Base-by-base conservation (phyloP, 2,329 filamentous ascomycete genomes). In the Tolypocladium cylindrosporum region DNA sequence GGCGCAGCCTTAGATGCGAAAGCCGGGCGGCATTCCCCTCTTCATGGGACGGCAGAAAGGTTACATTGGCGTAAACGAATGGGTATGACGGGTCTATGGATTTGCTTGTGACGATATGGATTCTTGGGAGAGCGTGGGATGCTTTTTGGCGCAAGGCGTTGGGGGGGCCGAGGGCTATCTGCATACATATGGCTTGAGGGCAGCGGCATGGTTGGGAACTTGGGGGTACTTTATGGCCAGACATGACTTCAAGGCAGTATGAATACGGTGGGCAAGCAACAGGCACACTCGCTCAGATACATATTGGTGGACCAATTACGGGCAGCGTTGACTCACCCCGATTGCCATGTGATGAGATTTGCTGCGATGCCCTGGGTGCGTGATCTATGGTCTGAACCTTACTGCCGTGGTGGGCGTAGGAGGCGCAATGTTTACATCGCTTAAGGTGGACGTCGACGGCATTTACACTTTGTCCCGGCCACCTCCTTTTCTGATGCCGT, bases 1-100 rank as follows among this genome's bases (percentile, higher is more conserved):
- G 52, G 68, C 67, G 59, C n/a, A 37, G 34, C 19, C 37, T 14
- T 31, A 39, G 51, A 40, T 27, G 10, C 48, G 24, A 40, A 45
- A 14, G 24, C 31, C 27, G 16, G 27, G 55, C 41, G 39, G 24
- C 16, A 31, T 7, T 7, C 31, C 48, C 16, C 27, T 36, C 21
- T 13, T 16, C 10, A 36, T n/a, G 31, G 31, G 48, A 36, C 48
- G 48, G 31, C 48, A 27, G 16, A 6, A n/a, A 36, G 16, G n/a
- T 36, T 51, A 10, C 48, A 36, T 13, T n/a, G 31, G 31, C 48
- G 31, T 21, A 19, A 21, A n/a, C 31, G 48, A 21, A 21, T 36
- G 48, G 31, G 31, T 19, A 36, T 36, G 8, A 51, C 10, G 48
- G 48, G 48, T 51, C 27, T 34, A 36, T 36, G 52, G 37, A 40